phyloP scores from a whole-genome alignment of 192 early-diverging fungal genomes.

The Gamsiella multidivaricata region DNA sequence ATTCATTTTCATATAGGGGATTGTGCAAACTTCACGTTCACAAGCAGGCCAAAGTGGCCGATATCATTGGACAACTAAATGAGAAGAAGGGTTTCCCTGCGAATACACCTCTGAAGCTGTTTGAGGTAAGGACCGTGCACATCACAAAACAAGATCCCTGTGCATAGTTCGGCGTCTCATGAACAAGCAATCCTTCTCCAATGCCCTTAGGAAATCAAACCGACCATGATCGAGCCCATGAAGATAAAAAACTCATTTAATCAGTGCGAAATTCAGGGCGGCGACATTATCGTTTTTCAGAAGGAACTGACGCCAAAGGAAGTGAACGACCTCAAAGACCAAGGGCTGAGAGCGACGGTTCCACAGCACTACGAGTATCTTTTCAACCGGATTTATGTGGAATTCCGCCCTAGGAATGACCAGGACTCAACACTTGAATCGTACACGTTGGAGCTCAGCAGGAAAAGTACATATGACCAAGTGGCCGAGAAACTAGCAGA shows the following conservation, averaged over 20 bases:
- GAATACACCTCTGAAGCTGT: constrained; percentile 70
- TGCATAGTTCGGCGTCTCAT: too few relatives aligned
- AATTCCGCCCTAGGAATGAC: constrained; percentile 72
- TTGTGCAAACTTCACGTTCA: constrained; percentile 66
- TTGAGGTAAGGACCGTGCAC: constrained; percentile 62
- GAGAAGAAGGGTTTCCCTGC: constrained; percentile 65
- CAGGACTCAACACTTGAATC: constrained; percentile 54
- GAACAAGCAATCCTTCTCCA: too few relatives aligned
- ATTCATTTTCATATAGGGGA: too few relatives aligned
- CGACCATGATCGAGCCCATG: constrained; percentile 87
- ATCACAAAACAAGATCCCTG: too few relatives aligned
- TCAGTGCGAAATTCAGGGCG: constrained; percentile 87
- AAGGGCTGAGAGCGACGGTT: constrained; percentile 59
- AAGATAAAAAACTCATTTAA: constrained; percentile 72
- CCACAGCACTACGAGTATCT: constrained; percentile 84
- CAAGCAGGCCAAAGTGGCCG: constrained; percentile 63
- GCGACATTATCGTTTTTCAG: constrained; percentile 94
- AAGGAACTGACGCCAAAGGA: constrained; percentile 61
- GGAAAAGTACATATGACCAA: constrained; percentile 74
- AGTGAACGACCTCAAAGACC: constrained; percentile 50
- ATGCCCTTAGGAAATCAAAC: constrained; percentile 90
- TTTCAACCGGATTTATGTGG: constrained; percentile 72
- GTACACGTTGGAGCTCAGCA: constrained; percentile 66
- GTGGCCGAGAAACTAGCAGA: constrained; percentile 74
- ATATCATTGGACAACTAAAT: constrained; percentile 68